Evolutionary conservation across 352 stramenopile species (phyloP), one percentile per base, ranked within the genome.

Genomic region (Globisporangium nodosum): DNA sequence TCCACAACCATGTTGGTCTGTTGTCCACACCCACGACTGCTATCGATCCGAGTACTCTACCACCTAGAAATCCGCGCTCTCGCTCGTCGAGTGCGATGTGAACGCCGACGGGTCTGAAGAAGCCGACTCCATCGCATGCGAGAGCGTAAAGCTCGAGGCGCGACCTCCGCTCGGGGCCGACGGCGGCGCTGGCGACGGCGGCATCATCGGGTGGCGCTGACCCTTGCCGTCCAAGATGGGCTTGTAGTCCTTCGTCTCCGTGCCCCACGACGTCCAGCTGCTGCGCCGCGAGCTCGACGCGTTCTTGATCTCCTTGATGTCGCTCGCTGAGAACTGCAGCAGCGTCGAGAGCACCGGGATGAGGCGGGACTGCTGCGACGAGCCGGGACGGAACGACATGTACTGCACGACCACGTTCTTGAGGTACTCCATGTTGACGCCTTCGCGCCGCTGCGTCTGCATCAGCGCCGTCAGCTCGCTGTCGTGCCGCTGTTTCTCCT

Each of bases 351-450:
- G 72, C 54, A 96, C 87, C 5, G 87, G 87, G 16, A 94, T 64
- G 35, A 96, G 60, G 8, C 84, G 79, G 15, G 64, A 56, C 59
- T 93, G 87, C 64, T 96, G 77, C 40, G 78, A 90, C 37, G 87
- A 94, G 3, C 85, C 85, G 0, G 81, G 79, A 13, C 76, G 83
- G 67, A 96, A 93, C 18, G 81, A 90, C 83, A 96, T 93, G 68
- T 90, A 96, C 75, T 94, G 87, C 24, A 96, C 81, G 24, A 96
- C 84, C 18, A 96, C 84, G 54, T 96, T 96, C 64, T 96, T 96
- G 35, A 96, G 68, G 64, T 96, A 96, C 56, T 95, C 85, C 84
- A 96, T 90, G 64, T 96, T 94, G 33, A 96, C 84, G 33, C 85
- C 85, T 21, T 93, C 85, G 40, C 87, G 82, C 6, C 84, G 80